These are phyloP conservation scores for Hypoxylon sp. DNA, from an alignment of 2,329 filamentous ascomycete genomes.

Conservation along the genomic window DNA sequence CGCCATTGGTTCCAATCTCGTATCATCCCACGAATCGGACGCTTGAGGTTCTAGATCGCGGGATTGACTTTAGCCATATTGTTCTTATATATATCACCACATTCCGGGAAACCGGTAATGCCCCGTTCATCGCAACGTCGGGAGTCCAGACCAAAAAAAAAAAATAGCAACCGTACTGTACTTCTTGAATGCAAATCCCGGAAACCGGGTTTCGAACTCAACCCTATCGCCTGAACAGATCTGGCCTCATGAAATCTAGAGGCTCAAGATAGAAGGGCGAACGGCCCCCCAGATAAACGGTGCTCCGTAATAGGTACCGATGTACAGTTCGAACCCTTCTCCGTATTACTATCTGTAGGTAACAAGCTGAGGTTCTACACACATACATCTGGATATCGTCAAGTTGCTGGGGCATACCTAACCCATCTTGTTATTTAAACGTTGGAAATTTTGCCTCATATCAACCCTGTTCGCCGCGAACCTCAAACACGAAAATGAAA, in stretches of 20 bases:
- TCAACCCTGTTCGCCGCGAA: too few species aligned
- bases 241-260: background rate
- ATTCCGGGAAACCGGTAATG: slow-evolving; percentile 15
- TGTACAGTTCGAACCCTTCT: background rate
- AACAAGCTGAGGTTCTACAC: too few species aligned
- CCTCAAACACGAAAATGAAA: too few species aligned
- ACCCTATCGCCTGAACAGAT: background rate
- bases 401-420: too few species aligned
- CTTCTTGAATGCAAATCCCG: background rate
- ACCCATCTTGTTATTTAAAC: background rate
- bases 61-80: slow-evolving; percentile 26
- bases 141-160: slow-evolving; percentile 11
- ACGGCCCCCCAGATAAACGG: too few species aligned
- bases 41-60: slow-evolving; percentile 14
- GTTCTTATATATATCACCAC: slow-evolving; percentile 7
- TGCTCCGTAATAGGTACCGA: too few species aligned
- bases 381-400: too few species aligned
- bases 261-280: too few species aligned
- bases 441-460: too few species aligned
- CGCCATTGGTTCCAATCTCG: background rate
- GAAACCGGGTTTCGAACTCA: slow-evolving; percentile 2
- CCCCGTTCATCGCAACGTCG: background rate
- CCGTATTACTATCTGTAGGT: background rate
- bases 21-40: background rate
- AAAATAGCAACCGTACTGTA: slow-evolving; percentile 14